Conservation (phyloP, 805 yeast species). For the Wickerhamiella galacta region DNA sequence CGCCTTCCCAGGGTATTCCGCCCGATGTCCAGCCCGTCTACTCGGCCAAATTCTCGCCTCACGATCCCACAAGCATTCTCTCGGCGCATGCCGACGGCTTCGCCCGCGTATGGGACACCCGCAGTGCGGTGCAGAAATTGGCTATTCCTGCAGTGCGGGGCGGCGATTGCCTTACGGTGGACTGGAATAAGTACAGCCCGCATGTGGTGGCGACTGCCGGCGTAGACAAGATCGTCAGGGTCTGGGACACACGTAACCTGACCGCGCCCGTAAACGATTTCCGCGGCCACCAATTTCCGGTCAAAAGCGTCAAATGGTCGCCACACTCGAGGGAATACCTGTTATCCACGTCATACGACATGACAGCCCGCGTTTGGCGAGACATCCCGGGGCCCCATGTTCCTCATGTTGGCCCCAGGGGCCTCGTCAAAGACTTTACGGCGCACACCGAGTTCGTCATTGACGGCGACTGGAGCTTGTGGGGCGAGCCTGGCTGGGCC, state of each 20-base stretch:
- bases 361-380: slow-evolving; percentile 79
- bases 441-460: slow-evolving; percentile 76
- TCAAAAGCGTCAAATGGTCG: slow-evolving; percentile 70
- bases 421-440: slow-evolving; percentile 41
- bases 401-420: slow-evolving; percentile 18
- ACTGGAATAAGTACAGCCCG: slow-evolving; percentile 80
- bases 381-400: slow-evolving; percentile 29
- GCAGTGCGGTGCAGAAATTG: slow-evolving; percentile 29
- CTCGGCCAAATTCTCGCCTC: slow-evolving; percentile 71
- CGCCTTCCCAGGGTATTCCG: not conserved
- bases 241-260: slow-evolving; percentile 80
- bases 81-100: slow-evolving; percentile 62
- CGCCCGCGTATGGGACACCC: slow-evolving; percentile 65
- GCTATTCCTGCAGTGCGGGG: slow-evolving; percentile 64
- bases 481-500: slow-evolving; percentile 95
- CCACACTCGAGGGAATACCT: slow-evolving; percentile 66
- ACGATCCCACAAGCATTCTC: slow-evolving; percentile 50
- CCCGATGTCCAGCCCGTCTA: slow-evolving; percentile 28
- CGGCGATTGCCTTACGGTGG: slow-evolving; percentile 62
- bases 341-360: slow-evolving; percentile 72
- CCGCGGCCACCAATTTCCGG: slow-evolving; percentile 78
- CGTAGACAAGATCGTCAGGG: slow-evolving; percentile 67
- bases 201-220: slow-evolving; percentile 74
- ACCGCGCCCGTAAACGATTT: slow-evolving; percentile 57
- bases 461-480: slow-evolving; percentile 87